A percentile compares a stretch with the other conserved stretches of the same genome.
Evolutionary conservation across 768 basidiomycete species (phyloP).

Genomic region (Erythrobasidium yunnanense): DNA sequence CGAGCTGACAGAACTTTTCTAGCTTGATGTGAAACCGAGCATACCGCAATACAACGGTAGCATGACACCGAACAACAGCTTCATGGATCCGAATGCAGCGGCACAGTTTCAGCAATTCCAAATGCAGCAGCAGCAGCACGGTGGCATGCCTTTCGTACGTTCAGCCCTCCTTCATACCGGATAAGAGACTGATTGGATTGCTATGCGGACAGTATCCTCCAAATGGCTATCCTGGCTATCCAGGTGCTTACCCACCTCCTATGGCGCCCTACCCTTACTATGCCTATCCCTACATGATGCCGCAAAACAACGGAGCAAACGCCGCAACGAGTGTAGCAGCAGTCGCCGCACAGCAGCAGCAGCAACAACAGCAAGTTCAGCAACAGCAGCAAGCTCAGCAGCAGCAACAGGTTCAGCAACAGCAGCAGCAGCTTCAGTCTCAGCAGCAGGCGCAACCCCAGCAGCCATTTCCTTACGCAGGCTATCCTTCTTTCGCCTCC

Average conservation of each 20-base stretch:
- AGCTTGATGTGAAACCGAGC: too few relatives aligned
- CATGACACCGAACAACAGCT: too few relatives aligned
- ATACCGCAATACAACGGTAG: too few relatives aligned
- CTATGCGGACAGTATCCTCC: neutral
- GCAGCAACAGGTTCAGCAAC: neutral
- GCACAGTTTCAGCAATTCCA: too few relatives aligned
- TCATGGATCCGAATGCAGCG: too few relatives aligned
- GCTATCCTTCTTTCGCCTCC: neutral
- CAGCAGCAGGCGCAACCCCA: constrained; percentile 13
- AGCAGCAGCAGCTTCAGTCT: neutral
- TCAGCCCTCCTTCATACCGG: too few relatives aligned
- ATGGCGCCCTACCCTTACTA: constrained; percentile 22
- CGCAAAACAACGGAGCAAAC: neutral
- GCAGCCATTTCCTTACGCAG: neutral
- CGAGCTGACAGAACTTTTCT: too few relatives aligned
- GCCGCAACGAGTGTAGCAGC: neutral
- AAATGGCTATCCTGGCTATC: neutral
- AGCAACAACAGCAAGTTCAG: neutral
- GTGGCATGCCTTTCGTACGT: too few relatives aligned
- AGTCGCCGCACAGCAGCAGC: neutral
- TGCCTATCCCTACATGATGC: constrained; percentile 22
- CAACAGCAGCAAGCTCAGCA: neutral
- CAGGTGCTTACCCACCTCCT: constrained; percentile 13
- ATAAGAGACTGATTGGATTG: too few relatives aligned
- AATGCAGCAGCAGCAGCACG: too few relatives aligned